A percentile compares a stretch with the other conserved stretches of the same genome.
Evolutionary conservation across 1,284 basidiomycete genomes (phyloP).

Genomic region (Ganoderma meredithae): DNA sequence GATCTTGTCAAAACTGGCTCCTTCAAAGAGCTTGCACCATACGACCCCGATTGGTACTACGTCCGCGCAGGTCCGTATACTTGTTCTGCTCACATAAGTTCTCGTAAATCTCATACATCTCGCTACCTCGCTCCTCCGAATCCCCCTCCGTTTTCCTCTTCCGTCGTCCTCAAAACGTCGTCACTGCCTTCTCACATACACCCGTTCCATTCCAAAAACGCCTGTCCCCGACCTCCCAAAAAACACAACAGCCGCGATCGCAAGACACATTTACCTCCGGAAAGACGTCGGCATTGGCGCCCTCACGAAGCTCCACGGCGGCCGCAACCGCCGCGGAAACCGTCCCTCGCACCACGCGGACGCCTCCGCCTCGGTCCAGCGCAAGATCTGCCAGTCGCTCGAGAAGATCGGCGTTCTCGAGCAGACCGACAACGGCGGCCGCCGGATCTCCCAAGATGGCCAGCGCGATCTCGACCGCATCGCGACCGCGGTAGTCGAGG

Average conservation of each 20-base stretch:
- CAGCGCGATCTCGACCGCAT: conserved; percentile 99
- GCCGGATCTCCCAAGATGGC: conserved; percentile 97
- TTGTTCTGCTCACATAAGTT: not conserved
- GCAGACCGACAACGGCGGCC: conserved; percentile 92
- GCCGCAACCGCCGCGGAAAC: conserved; percentile 94
- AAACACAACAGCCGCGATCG: conserved; percentile 80
- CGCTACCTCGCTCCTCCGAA: not conserved
- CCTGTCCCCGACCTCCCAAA: not conserved
- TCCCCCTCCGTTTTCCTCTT: not conserved
- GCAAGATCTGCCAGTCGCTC: conserved; percentile 93
- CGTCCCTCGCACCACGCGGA: conserved; percentile 94
- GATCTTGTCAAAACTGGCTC: conserved; percentile 99
- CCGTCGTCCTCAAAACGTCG: not conserved
- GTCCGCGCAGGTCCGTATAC: conserved; percentile 86
- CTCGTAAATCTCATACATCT: not conserved
- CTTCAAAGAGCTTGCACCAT: conserved; percentile 98
- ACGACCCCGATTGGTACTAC: conserved; percentile 99
- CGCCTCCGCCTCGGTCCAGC: conserved; percentile 88
- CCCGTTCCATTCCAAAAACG: not conserved
- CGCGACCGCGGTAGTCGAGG: conserved; percentile 95
- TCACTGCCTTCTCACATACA: not conserved
- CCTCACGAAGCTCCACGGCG: conserved; percentile 96
- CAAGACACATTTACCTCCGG: conserved; percentile 99
- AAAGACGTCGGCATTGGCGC: conserved; percentile 98
- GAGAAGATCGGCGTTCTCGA: conserved; percentile 99